Percentiles rank a stretch among this genome's conserved stretches.
These are phyloP conservation scores for Cercospora citrullina DNA, from an alignment of 2,329 filamentous ascomycete genomes.

Conservation along the genomic window DNA sequence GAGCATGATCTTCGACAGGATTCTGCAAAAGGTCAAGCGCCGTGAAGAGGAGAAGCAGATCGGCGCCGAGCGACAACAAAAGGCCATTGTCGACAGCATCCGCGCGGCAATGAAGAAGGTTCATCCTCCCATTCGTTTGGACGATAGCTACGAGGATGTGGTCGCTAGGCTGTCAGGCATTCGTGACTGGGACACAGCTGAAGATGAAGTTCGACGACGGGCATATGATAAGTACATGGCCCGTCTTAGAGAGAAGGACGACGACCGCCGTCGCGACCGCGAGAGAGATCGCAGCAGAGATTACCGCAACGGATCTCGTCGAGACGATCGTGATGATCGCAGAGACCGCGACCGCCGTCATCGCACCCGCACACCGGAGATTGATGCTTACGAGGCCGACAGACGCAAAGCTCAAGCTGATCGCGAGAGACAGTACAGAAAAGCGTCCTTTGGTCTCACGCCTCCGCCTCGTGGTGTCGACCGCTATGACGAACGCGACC, in stretches of 20 bases:
- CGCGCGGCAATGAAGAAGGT: conserved; percentile 85
- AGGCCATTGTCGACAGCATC: conserved; percentile 78
- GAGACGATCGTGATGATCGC: conserved; percentile 47
- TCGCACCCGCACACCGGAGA: conserved; percentile 74
- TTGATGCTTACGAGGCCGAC: conserved; percentile 92
- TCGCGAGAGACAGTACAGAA: conserved; percentile 89
- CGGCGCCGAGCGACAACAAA: conserved; percentile 79
- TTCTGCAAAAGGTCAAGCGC: conserved; percentile 82
- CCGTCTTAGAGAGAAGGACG: conserved; percentile 79
- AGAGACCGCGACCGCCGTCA: conserved; percentile 46
- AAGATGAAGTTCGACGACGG: conserved; percentile 76
- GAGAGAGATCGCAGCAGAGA: conserved; percentile 38
- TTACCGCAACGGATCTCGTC: conserved; percentile 53
- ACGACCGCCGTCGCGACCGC: conserved; percentile 54
- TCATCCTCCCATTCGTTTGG: conserved; percentile 74
- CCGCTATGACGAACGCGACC: conserved; percentile 27
- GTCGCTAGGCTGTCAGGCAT: conserved; percentile 74
- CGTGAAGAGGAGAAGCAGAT: conserved; percentile 80
- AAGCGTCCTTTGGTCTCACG: conserved; percentile 51
- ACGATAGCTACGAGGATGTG: conserved; percentile 88
- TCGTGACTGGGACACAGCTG: conserved; percentile 82
- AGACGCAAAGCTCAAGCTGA: conserved; percentile 90
- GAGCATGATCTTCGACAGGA: conserved; percentile 78
- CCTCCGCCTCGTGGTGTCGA: conserved; percentile 40
- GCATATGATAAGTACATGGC: conserved; percentile 92